These are phyloP conservation scores for Erucastrum elatum DNA, from an alignment of 345 rosid genomes.

Conservation along the genomic window DNA sequence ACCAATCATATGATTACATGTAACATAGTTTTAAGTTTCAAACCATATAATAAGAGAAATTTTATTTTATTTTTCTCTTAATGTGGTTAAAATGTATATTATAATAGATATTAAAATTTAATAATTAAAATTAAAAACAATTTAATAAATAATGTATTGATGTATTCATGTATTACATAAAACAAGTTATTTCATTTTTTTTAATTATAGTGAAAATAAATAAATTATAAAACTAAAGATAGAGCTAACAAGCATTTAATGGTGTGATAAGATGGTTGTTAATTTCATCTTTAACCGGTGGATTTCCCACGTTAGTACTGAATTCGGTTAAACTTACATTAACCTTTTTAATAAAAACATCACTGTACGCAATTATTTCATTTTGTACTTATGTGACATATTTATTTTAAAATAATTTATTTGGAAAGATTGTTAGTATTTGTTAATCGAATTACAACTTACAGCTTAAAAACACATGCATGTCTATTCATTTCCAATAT, in stretches of 20 bases:
- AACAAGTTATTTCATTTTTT: not conserved
- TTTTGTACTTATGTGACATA: not conserved
- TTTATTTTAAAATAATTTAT: not conserved
- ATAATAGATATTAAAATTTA: not conserved
- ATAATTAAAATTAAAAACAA: no score
- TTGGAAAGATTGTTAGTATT: not conserved
- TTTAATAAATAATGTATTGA: not conserved
- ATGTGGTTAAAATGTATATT: not conserved
- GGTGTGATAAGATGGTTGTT: not conserved
- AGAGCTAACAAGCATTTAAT: conserved; percentile 3
- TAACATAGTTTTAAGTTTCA: not conserved
- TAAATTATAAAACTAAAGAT: not conserved
- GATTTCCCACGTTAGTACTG: not conserved
- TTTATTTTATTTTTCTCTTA: not conserved
- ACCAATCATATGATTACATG: conserved; percentile 8
- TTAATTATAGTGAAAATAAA: conserved; percentile 12
- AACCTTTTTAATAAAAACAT: not conserved
- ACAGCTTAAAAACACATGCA: not conserved
- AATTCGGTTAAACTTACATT: not conserved
- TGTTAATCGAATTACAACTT: not conserved
- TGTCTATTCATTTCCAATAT: not conserved
- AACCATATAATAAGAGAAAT: not conserved
- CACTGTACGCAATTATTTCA: not conserved
- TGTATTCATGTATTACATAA: not conserved
- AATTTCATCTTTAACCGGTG: not conserved